These are phyloP conservation scores for Yarrowia divulgata DNA, from an alignment of 805 yeast genomes.

Conservation along the genomic window DNA sequence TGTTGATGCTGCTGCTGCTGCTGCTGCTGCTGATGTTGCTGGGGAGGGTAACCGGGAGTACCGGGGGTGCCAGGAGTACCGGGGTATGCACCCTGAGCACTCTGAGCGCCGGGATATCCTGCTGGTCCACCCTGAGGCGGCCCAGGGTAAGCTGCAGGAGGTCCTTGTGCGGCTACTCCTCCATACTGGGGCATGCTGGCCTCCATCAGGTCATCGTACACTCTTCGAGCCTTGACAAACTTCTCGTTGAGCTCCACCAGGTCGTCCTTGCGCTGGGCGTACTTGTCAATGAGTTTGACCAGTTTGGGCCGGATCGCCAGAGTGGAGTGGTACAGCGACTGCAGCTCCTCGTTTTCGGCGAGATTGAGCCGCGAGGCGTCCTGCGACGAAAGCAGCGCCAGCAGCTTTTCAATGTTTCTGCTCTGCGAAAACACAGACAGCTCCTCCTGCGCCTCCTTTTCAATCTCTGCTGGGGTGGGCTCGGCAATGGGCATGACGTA, in stretches of 20 bases:
- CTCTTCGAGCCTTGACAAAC: constrained; percentile 68
- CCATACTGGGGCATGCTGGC: constrained; percentile 50
- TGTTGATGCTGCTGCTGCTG: constrained; percentile 9
- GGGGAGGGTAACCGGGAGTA: constrained; percentile 11
- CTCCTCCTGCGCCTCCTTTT: constrained; percentile 60
- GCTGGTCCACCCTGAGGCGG: not conserved
- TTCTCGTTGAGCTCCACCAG: constrained; percentile 73
- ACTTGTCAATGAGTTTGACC: constrained; percentile 77
- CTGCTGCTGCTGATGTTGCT: constrained; percentile 2
- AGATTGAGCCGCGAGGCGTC: constrained; percentile 49
- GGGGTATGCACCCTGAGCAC: not conserved
- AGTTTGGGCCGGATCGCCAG: constrained; percentile 76
- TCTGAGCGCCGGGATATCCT: not conserved
- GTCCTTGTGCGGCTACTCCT: not conserved
- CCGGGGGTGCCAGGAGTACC: constrained; percentile 6
- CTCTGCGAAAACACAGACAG: constrained; percentile 59
- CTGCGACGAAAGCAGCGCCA: constrained; percentile 60
- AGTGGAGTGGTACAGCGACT: constrained; percentile 72
- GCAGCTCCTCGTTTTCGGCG: constrained; percentile 69
- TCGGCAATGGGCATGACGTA: constrained; percentile 83
- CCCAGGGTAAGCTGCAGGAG: no score
- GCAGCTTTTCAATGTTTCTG: constrained; percentile 71
- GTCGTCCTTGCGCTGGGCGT: constrained; percentile 79
- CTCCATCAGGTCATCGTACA: constrained; percentile 75
- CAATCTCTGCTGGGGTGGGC: constrained; percentile 66